Conservation (phyloP, 805 yeast genomes). For the Millerozyma acaciae region DNA sequence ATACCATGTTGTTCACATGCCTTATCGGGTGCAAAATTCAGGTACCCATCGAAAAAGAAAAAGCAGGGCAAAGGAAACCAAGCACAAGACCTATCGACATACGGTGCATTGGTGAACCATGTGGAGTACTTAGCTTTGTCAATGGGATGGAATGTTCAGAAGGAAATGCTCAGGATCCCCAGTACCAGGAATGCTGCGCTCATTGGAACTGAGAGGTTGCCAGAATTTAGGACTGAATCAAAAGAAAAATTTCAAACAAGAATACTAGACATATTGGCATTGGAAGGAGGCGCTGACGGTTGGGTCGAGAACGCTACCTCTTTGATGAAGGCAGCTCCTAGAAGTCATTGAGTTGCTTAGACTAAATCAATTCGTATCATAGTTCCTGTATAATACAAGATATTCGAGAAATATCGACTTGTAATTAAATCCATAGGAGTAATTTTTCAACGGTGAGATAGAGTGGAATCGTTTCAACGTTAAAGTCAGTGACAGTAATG, state of each 20-base stretch:
- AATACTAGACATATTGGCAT: slow-evolving; percentile 57
- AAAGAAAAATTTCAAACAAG: slow-evolving; percentile 32
- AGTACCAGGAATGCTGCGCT: slow-evolving; percentile 92
- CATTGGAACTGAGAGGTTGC: slow-evolving; percentile 53
- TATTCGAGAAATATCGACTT: too few relatives aligned
- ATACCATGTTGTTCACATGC: slow-evolving; percentile 95
- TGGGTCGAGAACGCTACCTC: slow-evolving; percentile 83
- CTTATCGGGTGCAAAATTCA: slow-evolving; percentile 66
- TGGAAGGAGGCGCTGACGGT: slow-evolving; percentile 87
- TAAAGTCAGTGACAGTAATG: slow-evolving; percentile 20
- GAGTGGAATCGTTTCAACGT: too few relatives aligned
- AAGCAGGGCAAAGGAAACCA: slow-evolving; percentile 3
- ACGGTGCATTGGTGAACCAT: slow-evolving; percentile 83
- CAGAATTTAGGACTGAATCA: slow-evolving; percentile 19
- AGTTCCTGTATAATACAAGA: slow-evolving; percentile 3
- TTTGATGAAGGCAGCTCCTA: slow-evolving; percentile 64
- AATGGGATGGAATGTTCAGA: slow-evolving; percentile 81
- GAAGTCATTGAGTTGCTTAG: slow-evolving; percentile 52
- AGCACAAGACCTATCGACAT: slow-evolving; percentile 49
- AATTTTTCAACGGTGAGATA: too few relatives aligned
- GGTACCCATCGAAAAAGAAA: slow-evolving; percentile 47
- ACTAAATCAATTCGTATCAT: background rate
- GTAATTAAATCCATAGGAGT: too few relatives aligned
- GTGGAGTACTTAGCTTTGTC: slow-evolving; percentile 62
- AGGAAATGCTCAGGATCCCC: slow-evolving; percentile 88